Conservation (phyloP, 1,284 basidiomycete genomes). For the Malassezia sympodialis region DNA sequence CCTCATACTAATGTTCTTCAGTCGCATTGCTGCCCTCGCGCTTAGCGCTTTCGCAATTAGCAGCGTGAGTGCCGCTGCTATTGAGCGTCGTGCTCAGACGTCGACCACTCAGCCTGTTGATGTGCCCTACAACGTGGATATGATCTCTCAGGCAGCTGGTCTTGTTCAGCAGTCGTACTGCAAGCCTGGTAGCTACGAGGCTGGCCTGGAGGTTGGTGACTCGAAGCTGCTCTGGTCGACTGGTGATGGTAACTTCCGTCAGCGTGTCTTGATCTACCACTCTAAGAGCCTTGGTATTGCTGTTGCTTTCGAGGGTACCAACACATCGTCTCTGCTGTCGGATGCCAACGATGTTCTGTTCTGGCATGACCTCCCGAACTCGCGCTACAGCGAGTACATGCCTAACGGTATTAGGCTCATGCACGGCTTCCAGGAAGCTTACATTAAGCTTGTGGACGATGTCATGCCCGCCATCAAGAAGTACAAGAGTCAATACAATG, state of each 20-base stretch:
- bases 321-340: conserved; percentile 23
- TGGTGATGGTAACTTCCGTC: conserved; percentile 28
- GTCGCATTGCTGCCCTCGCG: neutral
- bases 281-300: conserved; percentile 26
- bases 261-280: conserved; percentile 27
- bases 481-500: conserved; percentile 21
- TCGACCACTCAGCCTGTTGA: conserved; percentile 4
- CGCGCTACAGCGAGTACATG: conserved; percentile 19
- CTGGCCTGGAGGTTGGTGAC: conserved; percentile 18
- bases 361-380: conserved; percentile 18
- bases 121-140: neutral
- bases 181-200: neutral
- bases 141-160: conserved; percentile 11
- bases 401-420: conserved; percentile 21
- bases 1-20: neutral
- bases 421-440: conserved; percentile 37
- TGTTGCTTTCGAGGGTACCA: conserved; percentile 32
- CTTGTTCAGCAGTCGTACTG: conserved; percentile 16
- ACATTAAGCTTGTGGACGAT: conserved; percentile 24
- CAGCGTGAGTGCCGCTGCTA: neutral
- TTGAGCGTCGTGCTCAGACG: neutral
- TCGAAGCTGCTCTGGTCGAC: conserved; percentile 26
- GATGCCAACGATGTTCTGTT: conserved; percentile 28
- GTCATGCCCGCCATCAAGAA: conserved; percentile 24
- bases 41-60: neutral